A percentile compares a stretch with the other conserved stretches of the same genome.
Evolutionary conservation across 106 monocot genomes (phyloP).

Genomic region (Allium cepa): DNA sequence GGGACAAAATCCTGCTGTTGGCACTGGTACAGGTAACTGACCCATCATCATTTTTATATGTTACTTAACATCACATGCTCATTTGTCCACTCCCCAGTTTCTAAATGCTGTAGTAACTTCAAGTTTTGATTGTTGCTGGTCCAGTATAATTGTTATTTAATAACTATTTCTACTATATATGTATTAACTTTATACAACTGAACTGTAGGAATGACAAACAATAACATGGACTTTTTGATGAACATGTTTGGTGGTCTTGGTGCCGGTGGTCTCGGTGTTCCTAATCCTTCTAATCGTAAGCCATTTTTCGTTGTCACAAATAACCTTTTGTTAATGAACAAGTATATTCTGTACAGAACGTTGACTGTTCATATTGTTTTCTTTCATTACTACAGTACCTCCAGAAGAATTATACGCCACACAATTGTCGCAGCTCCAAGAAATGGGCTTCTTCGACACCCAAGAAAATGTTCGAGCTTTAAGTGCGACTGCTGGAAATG

Average conservation of each 20-base stretch:
- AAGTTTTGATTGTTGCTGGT: no score
- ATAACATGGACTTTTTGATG: slow-evolving; percentile 64
- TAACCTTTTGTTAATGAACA: not conserved
- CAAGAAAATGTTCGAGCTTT: slow-evolving; percentile 38
- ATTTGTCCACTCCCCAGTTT: not conserved
- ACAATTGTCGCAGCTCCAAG: slow-evolving; percentile 77
- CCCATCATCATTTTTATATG: not conserved
- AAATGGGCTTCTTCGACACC: no score
- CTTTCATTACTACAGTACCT: slow-evolving; percentile 38
- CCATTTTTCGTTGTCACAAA: not conserved
- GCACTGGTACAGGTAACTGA: slow-evolving; percentile 52
- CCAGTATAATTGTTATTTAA: no score
- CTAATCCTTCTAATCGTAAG: slow-evolving; percentile 45
- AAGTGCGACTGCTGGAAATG: slow-evolving; percentile 70
- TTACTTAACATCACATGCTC: not conserved
- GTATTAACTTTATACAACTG: not conserved
- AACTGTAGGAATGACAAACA: slow-evolving; percentile 21
- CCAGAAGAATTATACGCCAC: slow-evolving; percentile 83
- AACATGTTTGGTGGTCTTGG: slow-evolving; percentile 81
- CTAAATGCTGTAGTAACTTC: not conserved
- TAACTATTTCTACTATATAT: not conserved
- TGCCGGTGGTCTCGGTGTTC: slow-evolving; percentile 43
- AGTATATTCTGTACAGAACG: no score
- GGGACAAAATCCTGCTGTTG: slow-evolving; percentile 52
- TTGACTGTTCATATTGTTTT: not conserved